Evolutionary conservation across 2,329 filamentous ascomycete genomes (phyloP).

Genomic region (Claviceps purpurea): DNA sequence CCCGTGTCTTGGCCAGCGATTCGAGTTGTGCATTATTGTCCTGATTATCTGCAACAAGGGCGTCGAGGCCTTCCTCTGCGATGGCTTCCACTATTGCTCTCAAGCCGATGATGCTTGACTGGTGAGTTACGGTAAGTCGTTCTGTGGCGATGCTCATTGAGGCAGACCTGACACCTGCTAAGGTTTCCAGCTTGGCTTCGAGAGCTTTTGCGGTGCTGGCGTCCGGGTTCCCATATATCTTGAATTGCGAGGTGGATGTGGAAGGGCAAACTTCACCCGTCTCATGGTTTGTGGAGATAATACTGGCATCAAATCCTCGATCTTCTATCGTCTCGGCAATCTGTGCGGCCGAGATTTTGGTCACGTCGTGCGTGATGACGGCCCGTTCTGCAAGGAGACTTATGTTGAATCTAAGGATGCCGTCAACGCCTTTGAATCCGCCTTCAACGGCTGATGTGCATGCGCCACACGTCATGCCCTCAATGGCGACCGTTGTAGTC

Average conservation of each 20-base stretch:
- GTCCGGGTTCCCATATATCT: conserved; percentile 67
- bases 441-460: conserved; percentile 86
- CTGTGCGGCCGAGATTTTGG: conserved; percentile 55
- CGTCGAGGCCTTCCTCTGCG: conserved; percentile 76
- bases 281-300: conserved; percentile 64
- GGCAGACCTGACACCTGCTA: conserved; percentile 62
- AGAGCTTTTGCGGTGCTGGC: conserved; percentile 58
- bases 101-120: conserved; percentile 60
- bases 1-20: conserved; percentile 88
- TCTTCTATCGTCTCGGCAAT: conserved; percentile 80
- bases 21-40: conserved; percentile 96
- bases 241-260: conserved; percentile 58
- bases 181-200: conserved; percentile 50
- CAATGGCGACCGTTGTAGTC: conserved; percentile 76
- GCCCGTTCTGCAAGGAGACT: conserved; percentile 86
- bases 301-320: conserved; percentile 69
- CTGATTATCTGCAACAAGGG: conserved; percentile 76
- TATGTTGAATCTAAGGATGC: conserved; percentile 83
- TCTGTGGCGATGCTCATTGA: conserved; percentile 61
- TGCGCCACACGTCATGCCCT: conserved; percentile 95
- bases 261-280: conserved; percentile 38
- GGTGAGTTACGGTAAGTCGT: conserved; percentile 60
- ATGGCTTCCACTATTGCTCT: conserved; percentile 70
- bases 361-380: conserved; percentile 69
- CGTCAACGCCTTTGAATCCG: conserved; percentile 64